phyloP scores from a whole-genome alignment of 2,329 filamentous ascomycete species.

The Sordariomycetes sp. region DNA sequence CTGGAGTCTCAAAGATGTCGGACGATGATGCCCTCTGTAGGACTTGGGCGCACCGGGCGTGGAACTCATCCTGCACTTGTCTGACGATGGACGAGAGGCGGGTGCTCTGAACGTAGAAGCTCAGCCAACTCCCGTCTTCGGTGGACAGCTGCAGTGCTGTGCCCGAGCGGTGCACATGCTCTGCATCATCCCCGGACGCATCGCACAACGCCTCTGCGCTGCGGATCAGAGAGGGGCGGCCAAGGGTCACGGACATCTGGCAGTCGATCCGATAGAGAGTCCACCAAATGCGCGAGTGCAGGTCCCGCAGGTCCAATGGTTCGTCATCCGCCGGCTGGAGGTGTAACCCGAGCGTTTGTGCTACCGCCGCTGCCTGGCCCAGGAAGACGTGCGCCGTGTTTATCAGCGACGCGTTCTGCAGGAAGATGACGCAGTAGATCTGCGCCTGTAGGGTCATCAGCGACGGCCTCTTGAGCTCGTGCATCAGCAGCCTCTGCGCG shows the following conservation, averaged over 20 bases:
- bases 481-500: conserved; percentile 28
- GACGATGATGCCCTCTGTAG: background rate
- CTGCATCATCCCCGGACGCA: no score
- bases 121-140: conserved; percentile 1
- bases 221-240: conserved; percentile 26
- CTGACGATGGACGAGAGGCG: background rate
- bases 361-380: conserved; percentile 26
- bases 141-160: background rate
- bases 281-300: conserved; percentile 40
- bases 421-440: conserved; percentile 30
- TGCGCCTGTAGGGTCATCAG: conserved; percentile 37
- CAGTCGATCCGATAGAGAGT: conserved; percentile 32
- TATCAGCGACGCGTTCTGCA: conserved; percentile 34
- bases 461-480: conserved; percentile 33
- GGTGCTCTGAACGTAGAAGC: background rate
- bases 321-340: conserved; percentile 23
- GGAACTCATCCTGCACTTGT: background rate
- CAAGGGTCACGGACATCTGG: conserved; percentile 31
- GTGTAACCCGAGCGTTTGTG: conserved; percentile 33
- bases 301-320: conserved; percentile 22
- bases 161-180: background rate
- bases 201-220: no score
- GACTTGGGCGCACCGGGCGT: background rate
- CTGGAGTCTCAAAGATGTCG: no score
- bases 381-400: conserved; percentile 30